phyloP scores from a whole-genome alignment of 2,329 filamentous ascomycete species.

The Proliferodiscus dingleyae region DNA sequence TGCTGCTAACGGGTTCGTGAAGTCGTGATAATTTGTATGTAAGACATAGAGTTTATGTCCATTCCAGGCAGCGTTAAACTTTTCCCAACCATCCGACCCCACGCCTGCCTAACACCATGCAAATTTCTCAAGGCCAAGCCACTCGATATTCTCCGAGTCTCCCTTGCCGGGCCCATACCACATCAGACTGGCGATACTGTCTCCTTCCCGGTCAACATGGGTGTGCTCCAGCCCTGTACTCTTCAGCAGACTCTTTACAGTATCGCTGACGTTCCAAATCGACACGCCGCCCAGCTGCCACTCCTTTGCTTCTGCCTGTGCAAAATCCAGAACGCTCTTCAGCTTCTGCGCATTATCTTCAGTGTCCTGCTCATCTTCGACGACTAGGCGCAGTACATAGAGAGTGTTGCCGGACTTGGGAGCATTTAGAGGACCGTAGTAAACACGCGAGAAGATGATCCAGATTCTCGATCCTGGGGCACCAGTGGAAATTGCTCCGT shows the following conservation, averaged over 20 bases:
- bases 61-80: too few species aligned
- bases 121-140: slow-evolving; percentile 74
- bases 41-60: too few species aligned
- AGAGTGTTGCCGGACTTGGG: slow-evolving; percentile 55
- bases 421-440: slow-evolving; percentile 48
- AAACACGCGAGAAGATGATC: slow-evolving; percentile 68
- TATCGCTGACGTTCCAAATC: slow-evolving; percentile 74
- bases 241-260: slow-evolving; percentile 44
- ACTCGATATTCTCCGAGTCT: slow-evolving; percentile 52
- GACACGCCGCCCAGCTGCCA: slow-evolving; percentile 70
- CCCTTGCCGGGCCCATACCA: slow-evolving; percentile 59
- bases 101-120: slow-evolving; percentile 58
- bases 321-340: slow-evolving; percentile 58
- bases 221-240: slow-evolving; percentile 43
- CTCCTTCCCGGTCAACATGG: slow-evolving; percentile 52
- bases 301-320: slow-evolving; percentile 63
- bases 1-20: too few species aligned
- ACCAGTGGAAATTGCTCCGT: slow-evolving; percentile 63
- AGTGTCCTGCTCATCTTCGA: slow-evolving; percentile 49
- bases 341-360: slow-evolving; percentile 49
- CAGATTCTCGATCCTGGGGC: slow-evolving; percentile 55
- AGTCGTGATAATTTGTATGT: too few species aligned
- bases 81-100: not conserved
- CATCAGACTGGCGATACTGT: slow-evolving; percentile 66
- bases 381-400: slow-evolving; percentile 62